Evolutionary conservation across 208 protist species (phyloP), one percentile per base, ranked within the genome.

Genomic region (Trypanosoma vivax): DNA sequence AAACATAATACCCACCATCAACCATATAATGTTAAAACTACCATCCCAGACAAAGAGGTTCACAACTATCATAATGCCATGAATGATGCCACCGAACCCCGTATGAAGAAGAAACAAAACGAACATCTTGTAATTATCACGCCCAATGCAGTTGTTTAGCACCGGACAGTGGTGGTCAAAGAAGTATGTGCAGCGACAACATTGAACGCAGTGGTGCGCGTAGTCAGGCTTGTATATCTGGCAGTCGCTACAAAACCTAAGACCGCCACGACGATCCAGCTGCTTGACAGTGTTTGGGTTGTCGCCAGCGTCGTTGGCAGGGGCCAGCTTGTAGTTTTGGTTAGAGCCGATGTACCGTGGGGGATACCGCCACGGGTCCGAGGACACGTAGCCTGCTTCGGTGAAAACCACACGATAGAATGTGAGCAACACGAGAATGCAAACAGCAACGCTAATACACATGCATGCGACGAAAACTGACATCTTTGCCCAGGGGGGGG

Each of bases 161-260:
- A 74, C 91, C 13, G 79, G 83, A 66, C 92, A 96, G 69, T 96
- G 92, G 51, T 96, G 92, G 59, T 96, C 92, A 51, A 95, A 90
- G 45, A 71, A 49, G 41, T 60, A 79, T 1, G 93, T 77, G 56
- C 92, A 96, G 11, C 67, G 60, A 33, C 58, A 13, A 50, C 90
- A 96, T 25, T 71, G 23, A n/a, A 64, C 23, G 70, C 90, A 96
- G 76, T 96, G 90, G 50, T 94, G 73, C 5, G 88, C 73, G 24
- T 53, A 10, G 51, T 85, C 79, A 11, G 86, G 87, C 48, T 96
- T 94, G 70, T 75, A 90, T 21, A 73, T 41, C 0, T 65, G 7
- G 49, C 90, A 96, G 1, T 3, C 9, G 16, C 45, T 7, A 67
- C 90, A 96, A 64, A 65, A 90, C 0, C 83, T 83, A 14, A 85